Conservation (phyloP, 1,284 basidiomycete species). For the Cryptococcus depauperatus region DNA sequence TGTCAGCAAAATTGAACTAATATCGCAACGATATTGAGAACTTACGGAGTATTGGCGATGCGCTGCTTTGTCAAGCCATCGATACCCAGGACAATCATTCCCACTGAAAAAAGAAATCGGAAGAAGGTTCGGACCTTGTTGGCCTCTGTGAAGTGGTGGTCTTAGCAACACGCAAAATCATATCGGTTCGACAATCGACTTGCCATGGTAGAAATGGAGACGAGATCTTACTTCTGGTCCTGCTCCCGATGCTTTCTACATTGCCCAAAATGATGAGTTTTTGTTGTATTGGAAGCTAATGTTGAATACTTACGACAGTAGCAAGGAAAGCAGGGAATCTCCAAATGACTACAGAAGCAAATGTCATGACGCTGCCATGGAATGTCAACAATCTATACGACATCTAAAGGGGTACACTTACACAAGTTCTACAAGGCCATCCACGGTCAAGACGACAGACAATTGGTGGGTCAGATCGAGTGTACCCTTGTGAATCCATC, state of each 20-base stretch:
- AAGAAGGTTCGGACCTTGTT: conserved; percentile 33
- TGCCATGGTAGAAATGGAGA: conserved; percentile 29
- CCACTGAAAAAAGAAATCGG: conserved; percentile 17
- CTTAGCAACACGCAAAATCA: conserved; percentile 96
- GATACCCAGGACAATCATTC: conserved; percentile 18
- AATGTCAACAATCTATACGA: background rate
- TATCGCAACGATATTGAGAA: background rate
- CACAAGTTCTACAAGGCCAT: conserved; percentile 20
- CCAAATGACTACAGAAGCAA: conserved; percentile 21
- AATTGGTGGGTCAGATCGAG: conserved; percentile 11
- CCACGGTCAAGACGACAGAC: conserved; percentile 12
- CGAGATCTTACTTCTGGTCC: conserved; percentile 29
- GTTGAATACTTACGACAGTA: conserved; percentile 18
- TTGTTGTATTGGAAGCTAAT: no score
- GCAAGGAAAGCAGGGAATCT: conserved; percentile 25
- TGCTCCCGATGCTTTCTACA: conserved; percentile 27
- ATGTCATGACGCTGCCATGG: conserved; percentile 15
- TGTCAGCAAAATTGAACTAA: no score
- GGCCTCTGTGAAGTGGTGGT: conserved; percentile 48
- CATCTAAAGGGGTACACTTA: conserved; percentile 6
- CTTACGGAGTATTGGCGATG: conserved; percentile 17
- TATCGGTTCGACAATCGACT: conserved; percentile 40
- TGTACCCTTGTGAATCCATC: conserved; percentile 17
- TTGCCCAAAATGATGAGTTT: background rate
- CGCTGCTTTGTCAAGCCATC: conserved; percentile 20